phyloP scores from a whole-genome alignment of 2,329 filamentous ascomycete genomes.

The Epicoccum sorghinum region DNA sequence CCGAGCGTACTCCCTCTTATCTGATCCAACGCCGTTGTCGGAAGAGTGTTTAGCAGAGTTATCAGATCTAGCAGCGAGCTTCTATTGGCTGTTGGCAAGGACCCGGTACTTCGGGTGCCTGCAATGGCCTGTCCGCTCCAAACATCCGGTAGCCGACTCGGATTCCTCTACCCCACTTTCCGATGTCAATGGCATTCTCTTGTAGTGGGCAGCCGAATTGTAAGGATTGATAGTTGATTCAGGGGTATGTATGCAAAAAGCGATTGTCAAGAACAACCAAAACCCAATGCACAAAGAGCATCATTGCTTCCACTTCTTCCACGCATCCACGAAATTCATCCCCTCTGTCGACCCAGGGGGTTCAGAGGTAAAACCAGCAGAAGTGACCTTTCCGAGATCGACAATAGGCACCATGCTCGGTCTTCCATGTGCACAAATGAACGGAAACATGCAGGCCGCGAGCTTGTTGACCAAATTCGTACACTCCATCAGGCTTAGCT shows the following conservation, averaged over 20 bases:
- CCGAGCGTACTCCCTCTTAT: constrained; percentile 12
- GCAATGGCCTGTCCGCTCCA: neutral
- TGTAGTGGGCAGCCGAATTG: neutral
- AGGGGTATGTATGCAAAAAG: neutral
- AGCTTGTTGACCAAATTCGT: constrained; percentile 62
- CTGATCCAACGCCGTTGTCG: constrained; percentile 3
- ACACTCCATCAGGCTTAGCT: constrained; percentile 65
- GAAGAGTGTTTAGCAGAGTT: constrained; percentile 15
- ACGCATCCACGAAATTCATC: constrained; percentile 8
- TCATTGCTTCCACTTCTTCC: constrained; percentile 10
- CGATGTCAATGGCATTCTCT: neutral
- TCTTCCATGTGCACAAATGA: constrained; percentile 81
- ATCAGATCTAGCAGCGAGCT: constrained; percentile 8
- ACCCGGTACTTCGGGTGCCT: constrained; percentile 2
- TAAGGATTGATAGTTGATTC: neutral
- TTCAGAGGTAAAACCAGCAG: neutral
- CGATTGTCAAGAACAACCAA: neutral
- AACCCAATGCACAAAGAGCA: neutral
- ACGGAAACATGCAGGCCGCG: constrained; percentile 72
- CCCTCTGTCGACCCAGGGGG: neutral
- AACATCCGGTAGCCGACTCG: neutral
- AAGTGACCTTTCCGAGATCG: constrained; percentile 20
- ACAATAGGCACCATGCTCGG: constrained; percentile 58
- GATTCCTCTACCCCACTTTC: constrained; percentile 9
- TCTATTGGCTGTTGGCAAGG: neutral